Conservation (phyloP, 148 eudicot genomes). For the Camellia granthamiana region DNA sequence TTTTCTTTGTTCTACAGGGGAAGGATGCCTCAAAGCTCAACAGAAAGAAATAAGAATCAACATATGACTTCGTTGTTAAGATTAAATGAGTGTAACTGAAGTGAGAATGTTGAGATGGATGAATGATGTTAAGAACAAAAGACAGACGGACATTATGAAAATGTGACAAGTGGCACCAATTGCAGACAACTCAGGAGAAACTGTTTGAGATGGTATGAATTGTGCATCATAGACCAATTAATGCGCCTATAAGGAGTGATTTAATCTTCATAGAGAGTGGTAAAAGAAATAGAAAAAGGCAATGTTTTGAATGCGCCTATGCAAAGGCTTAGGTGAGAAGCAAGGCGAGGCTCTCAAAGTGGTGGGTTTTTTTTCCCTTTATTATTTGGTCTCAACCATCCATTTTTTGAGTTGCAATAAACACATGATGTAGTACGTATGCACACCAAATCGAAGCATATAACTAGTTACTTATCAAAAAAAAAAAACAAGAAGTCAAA, state of each 20-base stretch:
- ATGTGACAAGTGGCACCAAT: not conserved
- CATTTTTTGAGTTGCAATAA: no score
- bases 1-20: not conserved
- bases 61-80: not conserved
- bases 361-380: no score
- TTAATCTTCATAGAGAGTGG: not conserved
- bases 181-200: not conserved
- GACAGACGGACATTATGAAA: not conserved
- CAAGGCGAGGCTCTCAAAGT: no score
- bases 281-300: not conserved
- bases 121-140: not conserved
- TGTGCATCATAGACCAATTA: not conserved
- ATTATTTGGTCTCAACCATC: no score
- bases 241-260: not conserved
- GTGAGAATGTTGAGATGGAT: conserved; percentile 2
- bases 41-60: not conserved
- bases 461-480: no score
- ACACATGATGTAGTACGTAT: no score
- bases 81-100: not conserved
- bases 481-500: no score
- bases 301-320: no score
- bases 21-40: not conserved
- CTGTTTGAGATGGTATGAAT: not conserved
- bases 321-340: no score
- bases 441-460: no score